Base-by-base conservation (phyloP, 495 filamentous ascomycete genomes). In the Parathielavia appendiculata region DNA sequence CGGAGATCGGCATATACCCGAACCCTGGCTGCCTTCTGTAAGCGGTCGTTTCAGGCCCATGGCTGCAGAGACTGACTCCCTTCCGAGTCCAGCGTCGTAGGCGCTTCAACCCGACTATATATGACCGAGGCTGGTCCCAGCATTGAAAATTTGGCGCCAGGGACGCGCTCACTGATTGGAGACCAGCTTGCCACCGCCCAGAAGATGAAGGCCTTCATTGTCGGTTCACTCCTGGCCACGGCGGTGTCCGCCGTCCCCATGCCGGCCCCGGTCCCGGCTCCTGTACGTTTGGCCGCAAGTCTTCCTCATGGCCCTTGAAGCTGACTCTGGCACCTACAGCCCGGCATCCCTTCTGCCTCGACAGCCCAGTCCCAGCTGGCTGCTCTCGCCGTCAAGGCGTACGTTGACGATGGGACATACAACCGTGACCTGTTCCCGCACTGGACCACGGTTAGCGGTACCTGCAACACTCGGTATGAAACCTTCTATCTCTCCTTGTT, bases 371-470 rank as follows among this genome's bases (percentile, higher is more conserved):
- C 69, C 32, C 73, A 80, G 57, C 79, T 90, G 14, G 75, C 76
- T 1, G 66, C 55, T 4, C 66, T 90, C 17, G 81, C 78, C 1
- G 80, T 85, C 14, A 75, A 77, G 11, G 68, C 81, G 4, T 71
- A 77, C 47, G 76, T 73, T 20, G 75, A 84, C 32, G 74, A 79
- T 48, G 74, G 74, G 51, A 76, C 64, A 1, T 90, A 90, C 63
- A 51, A 72, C 38, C 84, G 87, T 20, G 78, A 78, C 58, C 69
- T 83, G 20, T 90, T 90, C 71, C 85, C 84, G 5, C 79, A 81
- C 62, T 90, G 87, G 87, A 81, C 76, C 54, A 84, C 79, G 17
- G 80, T 83, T 66, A 72, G 61, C 50, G 86, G 86, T 0, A 73
- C 67, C 7, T 89, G 86, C 75, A 79, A 86, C 62, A 81, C 76